Conservation (phyloP, 345 rosid genomes). For the Clarkia xantiana region DNA sequence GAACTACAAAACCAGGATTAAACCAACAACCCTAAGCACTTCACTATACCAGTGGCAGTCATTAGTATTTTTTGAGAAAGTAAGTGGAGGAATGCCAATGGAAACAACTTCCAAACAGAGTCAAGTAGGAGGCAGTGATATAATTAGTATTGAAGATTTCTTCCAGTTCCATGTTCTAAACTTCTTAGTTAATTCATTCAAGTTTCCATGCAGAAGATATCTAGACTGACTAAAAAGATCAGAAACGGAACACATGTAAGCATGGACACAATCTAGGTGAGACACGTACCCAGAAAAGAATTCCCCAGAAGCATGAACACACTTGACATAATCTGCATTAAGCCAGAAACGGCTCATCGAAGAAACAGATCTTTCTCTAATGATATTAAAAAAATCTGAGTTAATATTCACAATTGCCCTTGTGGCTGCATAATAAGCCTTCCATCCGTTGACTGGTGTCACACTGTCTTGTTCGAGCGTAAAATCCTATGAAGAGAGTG, state of each 20-base stretch:
- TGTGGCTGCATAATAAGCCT: slow-evolving; percentile 90
- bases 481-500: slow-evolving; percentile 47
- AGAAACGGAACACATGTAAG: too few species aligned
- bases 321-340: slow-evolving; percentile 84
- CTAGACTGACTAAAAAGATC: too few species aligned
- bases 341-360: slow-evolving; percentile 81
- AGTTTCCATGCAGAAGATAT: too few species aligned
- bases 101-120: too few species aligned
- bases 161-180: too few species aligned
- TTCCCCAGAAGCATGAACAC: slow-evolving; percentile 77
- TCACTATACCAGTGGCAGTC: too few species aligned
- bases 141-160: too few species aligned
- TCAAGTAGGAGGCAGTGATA: too few species aligned
- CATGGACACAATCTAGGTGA: background rate
- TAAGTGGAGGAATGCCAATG: too few species aligned
- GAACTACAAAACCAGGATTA: too few species aligned
- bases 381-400: slow-evolving; percentile 63
- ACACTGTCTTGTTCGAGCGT: slow-evolving; percentile 76
- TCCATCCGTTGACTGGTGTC: slow-evolving; percentile 85
- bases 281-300: slow-evolving; percentile 74
- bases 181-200: background rate
- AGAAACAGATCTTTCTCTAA: slow-evolving; percentile 60
- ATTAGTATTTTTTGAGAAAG: too few species aligned
- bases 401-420: slow-evolving; percentile 79
- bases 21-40: too few species aligned